phyloP scores from a whole-genome alignment of 2,329 filamentous ascomycete genomes.

The Sarocladium strictum region DNA sequence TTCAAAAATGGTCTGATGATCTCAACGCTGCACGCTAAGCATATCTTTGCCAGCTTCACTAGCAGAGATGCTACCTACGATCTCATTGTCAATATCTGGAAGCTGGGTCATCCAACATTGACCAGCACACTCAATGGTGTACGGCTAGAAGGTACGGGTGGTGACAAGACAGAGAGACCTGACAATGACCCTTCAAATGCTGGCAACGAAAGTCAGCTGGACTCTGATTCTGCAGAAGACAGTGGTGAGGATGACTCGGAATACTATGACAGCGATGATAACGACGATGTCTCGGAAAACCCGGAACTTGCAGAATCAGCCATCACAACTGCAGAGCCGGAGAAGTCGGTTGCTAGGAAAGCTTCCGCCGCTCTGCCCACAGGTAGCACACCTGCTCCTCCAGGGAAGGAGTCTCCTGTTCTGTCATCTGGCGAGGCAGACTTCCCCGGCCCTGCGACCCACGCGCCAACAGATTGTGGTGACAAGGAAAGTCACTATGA shows the following conservation, averaged over 20 bases:
- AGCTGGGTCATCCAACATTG: slow-evolving; percentile 86
- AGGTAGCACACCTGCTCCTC: slow-evolving; percentile 37
- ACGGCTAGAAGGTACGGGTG: slow-evolving; percentile 70
- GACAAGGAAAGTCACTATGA: slow-evolving; percentile 78
- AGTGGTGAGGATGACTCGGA: slow-evolving; percentile 71
- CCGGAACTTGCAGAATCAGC: slow-evolving; percentile 20
- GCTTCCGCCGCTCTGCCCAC: slow-evolving; percentile 52
- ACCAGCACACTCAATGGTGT: slow-evolving; percentile 90
- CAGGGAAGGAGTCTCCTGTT: slow-evolving; percentile 41
- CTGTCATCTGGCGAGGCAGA: slow-evolving; percentile 43
- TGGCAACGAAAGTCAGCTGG: slow-evolving; percentile 41
- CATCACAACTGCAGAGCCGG: slow-evolving; percentile 43
- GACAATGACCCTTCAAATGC: slow-evolving; percentile 36
- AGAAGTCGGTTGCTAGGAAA: slow-evolving; percentile 65
- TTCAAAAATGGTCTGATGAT: slow-evolving; percentile 98
- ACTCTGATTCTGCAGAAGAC: slow-evolving; percentile 50
- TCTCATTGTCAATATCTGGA: slow-evolving; percentile 96
- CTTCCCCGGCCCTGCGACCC: slow-evolving; percentile 78
- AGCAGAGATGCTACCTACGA: slow-evolving; percentile 96
- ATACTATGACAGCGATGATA: slow-evolving; percentile 67
- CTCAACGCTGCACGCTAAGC: slow-evolving; percentile 88
- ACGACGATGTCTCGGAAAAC: slow-evolving; percentile 66
- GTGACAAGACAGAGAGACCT: slow-evolving; percentile 86
- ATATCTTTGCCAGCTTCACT: slow-evolving; percentile 92
- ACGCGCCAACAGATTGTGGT: slow-evolving; percentile 79